These are phyloP conservation scores for Verticillium longisporum DNA, from an alignment of 2,329 filamentous ascomycete species.

Conservation along the genomic window DNA sequence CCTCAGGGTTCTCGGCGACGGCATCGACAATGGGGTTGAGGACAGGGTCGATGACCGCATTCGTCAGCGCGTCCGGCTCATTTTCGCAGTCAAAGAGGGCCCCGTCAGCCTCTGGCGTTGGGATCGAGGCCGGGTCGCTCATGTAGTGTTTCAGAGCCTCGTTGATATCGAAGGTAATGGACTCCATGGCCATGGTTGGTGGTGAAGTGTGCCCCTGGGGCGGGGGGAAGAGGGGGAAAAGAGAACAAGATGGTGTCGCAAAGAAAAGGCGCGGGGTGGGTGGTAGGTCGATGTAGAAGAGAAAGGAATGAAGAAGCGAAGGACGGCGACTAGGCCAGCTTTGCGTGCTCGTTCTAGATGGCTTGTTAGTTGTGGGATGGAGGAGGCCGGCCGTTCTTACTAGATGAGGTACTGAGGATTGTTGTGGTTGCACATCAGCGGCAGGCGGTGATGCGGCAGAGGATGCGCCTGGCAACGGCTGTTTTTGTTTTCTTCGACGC, in stretches of 20 bases:
- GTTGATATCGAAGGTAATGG: conserved; percentile 89
- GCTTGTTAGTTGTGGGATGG: background rate
- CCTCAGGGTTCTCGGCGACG: conserved; percentile 85
- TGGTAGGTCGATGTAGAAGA: conserved; percentile 2
- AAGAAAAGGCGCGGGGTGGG: conserved; percentile 4
- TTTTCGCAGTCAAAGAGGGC: conserved; percentile 87
- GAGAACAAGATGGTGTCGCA: conserved; percentile 6
- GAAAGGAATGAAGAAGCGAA: conserved; percentile 1
- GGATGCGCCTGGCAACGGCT: conserved; percentile 15
- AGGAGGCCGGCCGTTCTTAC: background rate
- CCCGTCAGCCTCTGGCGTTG: conserved; percentile 78
- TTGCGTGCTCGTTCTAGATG: background rate
- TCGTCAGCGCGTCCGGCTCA: conserved; percentile 77
- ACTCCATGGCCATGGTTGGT: conserved; percentile 49
- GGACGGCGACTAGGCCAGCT: background rate
- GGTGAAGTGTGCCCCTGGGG: conserved; percentile 7
- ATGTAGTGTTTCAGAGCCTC: conserved; percentile 95
- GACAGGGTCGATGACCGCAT: conserved; percentile 71
- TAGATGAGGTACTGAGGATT: background rate
- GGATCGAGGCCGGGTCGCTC: conserved; percentile 78
- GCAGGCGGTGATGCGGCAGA: background rate
- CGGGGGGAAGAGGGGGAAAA: conserved; percentile 5
- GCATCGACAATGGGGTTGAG: conserved; percentile 90
- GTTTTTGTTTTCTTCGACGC: conserved; percentile 18
- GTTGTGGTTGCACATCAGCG: background rate